Conservation (phyloP, 345 rosid genomes). For the Camelina sativa region DNA sequence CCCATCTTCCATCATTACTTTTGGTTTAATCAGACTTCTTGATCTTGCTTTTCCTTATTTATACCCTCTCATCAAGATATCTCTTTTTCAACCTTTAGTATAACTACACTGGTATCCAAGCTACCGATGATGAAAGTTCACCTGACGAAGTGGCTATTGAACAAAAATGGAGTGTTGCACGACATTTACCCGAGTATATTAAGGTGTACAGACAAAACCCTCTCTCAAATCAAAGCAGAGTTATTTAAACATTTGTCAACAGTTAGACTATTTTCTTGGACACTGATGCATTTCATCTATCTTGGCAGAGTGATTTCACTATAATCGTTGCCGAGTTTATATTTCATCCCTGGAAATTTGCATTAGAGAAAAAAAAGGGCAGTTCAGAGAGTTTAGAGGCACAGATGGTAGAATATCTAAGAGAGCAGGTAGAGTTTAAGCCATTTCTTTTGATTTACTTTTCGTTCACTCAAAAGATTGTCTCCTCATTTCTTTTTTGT, state of each 20-base stretch:
- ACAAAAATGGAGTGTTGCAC: constrained; percentile 87
- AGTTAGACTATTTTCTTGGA: constrained; percentile 26
- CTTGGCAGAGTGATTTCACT: constrained; percentile 82
- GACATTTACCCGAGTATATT: constrained; percentile 76
- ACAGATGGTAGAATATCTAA: constrained; percentile 65
- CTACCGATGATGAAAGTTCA: constrained; percentile 56
- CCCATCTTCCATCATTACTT: neutral
- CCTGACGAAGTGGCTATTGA: constrained; percentile 73
- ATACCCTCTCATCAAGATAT: constrained; percentile 3
- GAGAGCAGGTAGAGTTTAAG: constrained; percentile 58
- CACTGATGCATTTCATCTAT: constrained; percentile 33
- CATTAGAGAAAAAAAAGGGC: constrained; percentile 56
- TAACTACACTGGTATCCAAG: constrained; percentile 88
- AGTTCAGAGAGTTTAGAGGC: constrained; percentile 72
- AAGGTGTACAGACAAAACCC: constrained; percentile 53
- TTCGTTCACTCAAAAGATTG: constrained; percentile 21
- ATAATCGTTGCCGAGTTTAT: constrained; percentile 81
- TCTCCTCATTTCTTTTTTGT: constrained; percentile 25
- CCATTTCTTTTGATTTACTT: constrained; percentile 3
- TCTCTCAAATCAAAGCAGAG: constrained; percentile 17
- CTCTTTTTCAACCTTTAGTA: constrained; percentile 51
- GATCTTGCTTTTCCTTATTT: constrained; percentile 2
- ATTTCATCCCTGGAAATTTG: constrained; percentile 85
- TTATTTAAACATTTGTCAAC: constrained; percentile 14
- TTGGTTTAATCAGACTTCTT: constrained; percentile 26